phyloP scores from a whole-genome alignment of 805 yeast genomes.

The Nakazawaea populi region DNA sequence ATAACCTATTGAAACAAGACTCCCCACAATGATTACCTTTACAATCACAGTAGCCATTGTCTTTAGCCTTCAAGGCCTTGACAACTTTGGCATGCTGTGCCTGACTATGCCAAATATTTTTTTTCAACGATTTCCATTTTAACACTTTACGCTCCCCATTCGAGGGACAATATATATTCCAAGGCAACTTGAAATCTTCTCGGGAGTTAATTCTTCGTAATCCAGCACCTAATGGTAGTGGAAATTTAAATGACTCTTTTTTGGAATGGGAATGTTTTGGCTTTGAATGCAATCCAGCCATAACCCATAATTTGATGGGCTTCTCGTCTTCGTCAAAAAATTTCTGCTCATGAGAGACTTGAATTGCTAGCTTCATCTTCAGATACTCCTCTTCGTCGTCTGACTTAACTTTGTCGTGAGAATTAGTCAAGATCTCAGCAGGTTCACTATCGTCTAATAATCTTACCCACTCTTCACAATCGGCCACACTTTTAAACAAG shows the following conservation, averaged over 20 bases:
- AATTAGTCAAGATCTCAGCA: not conserved
- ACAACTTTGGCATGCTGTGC: conserved; percentile 1
- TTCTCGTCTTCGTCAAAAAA: conserved; percentile 1
- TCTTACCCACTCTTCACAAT: conserved; percentile 2
- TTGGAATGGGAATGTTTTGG: conserved; percentile 5
- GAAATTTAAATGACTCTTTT: conserved; percentile 12
- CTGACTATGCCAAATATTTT: conserved; percentile 14
- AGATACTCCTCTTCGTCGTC: not conserved
- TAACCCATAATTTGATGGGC: conserved; percentile 15
- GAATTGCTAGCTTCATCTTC: not conserved
- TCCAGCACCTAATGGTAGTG: conserved; percentile 18
- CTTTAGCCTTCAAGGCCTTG: conserved; percentile 1
- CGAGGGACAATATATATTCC: conserved; percentile 27
- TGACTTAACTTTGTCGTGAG: not conserved
- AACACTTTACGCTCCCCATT: conserved; percentile 17
- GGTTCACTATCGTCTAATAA: not conserved
- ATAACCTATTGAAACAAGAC: conserved; percentile 24
- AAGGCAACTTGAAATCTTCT: conserved; percentile 26
- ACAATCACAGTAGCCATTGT: conserved; percentile 18
- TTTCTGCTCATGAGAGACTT: not conserved
- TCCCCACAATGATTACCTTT: conserved; percentile 23
- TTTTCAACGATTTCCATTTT: conserved; percentile 23
- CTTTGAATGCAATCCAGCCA: conserved; percentile 17
- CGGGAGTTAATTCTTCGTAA: conserved; percentile 12
- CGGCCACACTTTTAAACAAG: not conserved